These are phyloP conservation scores for Penicillium corylophilum DNA, from an alignment of 2,329 filamentous ascomycete species.

Conservation along the genomic window DNA sequence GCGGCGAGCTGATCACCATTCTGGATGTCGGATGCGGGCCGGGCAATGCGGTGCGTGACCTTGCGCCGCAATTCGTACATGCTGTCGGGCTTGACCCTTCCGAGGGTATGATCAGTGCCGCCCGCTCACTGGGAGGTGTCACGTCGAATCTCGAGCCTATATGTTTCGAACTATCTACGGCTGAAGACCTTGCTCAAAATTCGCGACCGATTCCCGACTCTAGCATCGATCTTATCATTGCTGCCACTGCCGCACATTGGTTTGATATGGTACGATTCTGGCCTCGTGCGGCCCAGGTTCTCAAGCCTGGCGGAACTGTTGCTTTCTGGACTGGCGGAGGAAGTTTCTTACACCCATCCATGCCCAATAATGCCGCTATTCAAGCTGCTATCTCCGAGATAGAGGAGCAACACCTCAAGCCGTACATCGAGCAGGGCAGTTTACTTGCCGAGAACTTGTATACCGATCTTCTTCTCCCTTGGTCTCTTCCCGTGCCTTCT, in stretches of 20 bases:
- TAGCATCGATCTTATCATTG: slow-evolving; percentile 51
- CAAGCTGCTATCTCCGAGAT: slow-evolving; percentile 43
- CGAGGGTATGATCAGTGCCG: slow-evolving; percentile 54
- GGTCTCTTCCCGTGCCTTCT: slow-evolving; percentile 40
- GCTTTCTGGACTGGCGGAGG: slow-evolving; percentile 50
- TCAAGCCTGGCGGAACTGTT: slow-evolving; percentile 55
- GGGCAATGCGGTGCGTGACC: slow-evolving; percentile 48
- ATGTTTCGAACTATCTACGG: slow-evolving; percentile 44
- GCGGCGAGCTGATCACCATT: slow-evolving; percentile 45
- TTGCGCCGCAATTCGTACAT: slow-evolving; percentile 48
- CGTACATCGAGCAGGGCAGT: slow-evolving; percentile 47
- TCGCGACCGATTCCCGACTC: slow-evolving; percentile 28
- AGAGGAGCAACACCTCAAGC: slow-evolving; percentile 35
- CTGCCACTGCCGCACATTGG: slow-evolving; percentile 57
- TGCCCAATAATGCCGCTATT: slow-evolving; percentile 44
- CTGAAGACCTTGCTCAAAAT: slow-evolving; percentile 45
- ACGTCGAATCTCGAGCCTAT: slow-evolving; percentile 36
- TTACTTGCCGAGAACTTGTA: slow-evolving; percentile 43
- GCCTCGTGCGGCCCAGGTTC: slow-evolving; percentile 44
- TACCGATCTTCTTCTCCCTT: slow-evolving; percentile 48
- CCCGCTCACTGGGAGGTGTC: slow-evolving; percentile 38
- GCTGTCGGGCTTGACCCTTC: slow-evolving; percentile 54
- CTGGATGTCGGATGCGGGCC: slow-evolving; percentile 60
- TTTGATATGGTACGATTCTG: slow-evolving; percentile 57
- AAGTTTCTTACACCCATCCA: slow-evolving; percentile 23